Evolutionary conservation across 2,329 filamentous ascomycete genomes (phyloP), one percentile per base, ranked within the genome.

Genomic region (Ciborinia camelliae): DNA sequence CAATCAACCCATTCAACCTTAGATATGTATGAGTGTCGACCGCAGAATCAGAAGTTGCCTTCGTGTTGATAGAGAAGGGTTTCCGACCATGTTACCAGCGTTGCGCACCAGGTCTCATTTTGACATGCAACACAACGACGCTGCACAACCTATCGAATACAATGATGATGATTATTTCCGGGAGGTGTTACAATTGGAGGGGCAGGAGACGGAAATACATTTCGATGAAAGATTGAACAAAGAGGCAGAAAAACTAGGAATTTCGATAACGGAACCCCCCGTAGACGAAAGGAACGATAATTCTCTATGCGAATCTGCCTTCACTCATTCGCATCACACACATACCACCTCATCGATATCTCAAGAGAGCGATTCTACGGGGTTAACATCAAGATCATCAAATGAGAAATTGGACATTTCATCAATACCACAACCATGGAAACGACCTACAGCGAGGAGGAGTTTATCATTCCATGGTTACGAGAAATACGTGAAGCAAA

Each of bases 391-490:
- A 23, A 69, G 68, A 64, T 69, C 69, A 7, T 73, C 72, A 30
- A 62, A 69, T 45, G 71, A 72, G 20, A 62, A 68, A 14, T 28
- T 39, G 41, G 43, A 55, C 39, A 35, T 52, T 30, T 53, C 52
- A 1, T 35, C 61, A 23, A 26, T 51, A 12, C 28, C 60, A n/a
- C 67, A 67, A 15, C n/a, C 53, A 26, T 64, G 67, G 65, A 71
- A 66, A 51, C 55, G 68, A 55, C 37, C 65, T 2, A 63, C 48
- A 12, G 48, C 67, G 23, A 71, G 66, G 52, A 69, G 67, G 57
- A 73, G 69, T 43, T 47, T 73, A 37, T 74, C 73, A 4, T 74
- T 75, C 62, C 66, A 70, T 9, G 72, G 72, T 39, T 75, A 74
- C 62, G 72, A 73, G 26, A 73, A 70, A 63, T 75, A 70, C 58